These are phyloP conservation scores for Platanus orientalis DNA, from an alignment of 164 flowering plant genomes.

Conservation along the genomic window DNA sequence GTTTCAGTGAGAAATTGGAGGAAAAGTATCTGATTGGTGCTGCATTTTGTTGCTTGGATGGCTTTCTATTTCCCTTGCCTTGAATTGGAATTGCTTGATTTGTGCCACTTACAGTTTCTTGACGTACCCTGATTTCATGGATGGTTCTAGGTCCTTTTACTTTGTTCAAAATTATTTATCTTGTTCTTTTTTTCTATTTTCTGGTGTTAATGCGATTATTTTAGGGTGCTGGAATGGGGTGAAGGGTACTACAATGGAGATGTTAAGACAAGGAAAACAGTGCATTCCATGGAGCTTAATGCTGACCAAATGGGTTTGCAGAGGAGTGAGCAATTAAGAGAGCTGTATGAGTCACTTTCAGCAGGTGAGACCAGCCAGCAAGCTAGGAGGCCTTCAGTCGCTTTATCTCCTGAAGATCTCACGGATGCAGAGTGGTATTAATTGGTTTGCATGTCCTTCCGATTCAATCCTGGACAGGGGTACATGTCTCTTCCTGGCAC, in stretches of 20 bases:
- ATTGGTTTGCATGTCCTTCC: slow-evolving; percentile 93
- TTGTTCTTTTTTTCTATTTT: not conserved
- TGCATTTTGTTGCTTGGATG: not conserved
- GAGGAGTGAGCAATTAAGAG: slow-evolving; percentile 82
- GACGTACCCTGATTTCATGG: not conserved
- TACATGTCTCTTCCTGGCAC: slow-evolving; percentile 24
- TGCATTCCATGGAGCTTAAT: slow-evolving; percentile 53
- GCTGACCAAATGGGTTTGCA: slow-evolving; percentile 63
- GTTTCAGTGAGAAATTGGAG: not conserved
- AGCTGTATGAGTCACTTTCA: slow-evolving; percentile 66
- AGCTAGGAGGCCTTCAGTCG: slow-evolving; percentile 65
- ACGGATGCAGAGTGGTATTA: slow-evolving; percentile 85
- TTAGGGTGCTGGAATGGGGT: slow-evolving; percentile 77
- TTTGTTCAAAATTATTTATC: not conserved
- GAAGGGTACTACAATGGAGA: slow-evolving; percentile 96
- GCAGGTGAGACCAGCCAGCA: slow-evolving; percentile 56
- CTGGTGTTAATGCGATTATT: slow-evolving; percentile 5
- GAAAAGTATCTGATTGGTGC: not conserved
- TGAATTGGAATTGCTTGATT: not conserved
- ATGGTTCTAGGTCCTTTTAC: too few relatives aligned
- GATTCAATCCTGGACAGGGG: slow-evolving; percentile 71
- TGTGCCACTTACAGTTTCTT: too few relatives aligned
- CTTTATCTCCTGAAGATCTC: slow-evolving; percentile 94
- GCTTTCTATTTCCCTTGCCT: not conserved
- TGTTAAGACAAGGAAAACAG: slow-evolving; percentile 86